Percentiles rank a stretch among this genome's conserved stretches.
phyloP scores from a whole-genome alignment of 2,329 filamentous ascomycete species.

The Ophiostoma ulmi region DNA sequence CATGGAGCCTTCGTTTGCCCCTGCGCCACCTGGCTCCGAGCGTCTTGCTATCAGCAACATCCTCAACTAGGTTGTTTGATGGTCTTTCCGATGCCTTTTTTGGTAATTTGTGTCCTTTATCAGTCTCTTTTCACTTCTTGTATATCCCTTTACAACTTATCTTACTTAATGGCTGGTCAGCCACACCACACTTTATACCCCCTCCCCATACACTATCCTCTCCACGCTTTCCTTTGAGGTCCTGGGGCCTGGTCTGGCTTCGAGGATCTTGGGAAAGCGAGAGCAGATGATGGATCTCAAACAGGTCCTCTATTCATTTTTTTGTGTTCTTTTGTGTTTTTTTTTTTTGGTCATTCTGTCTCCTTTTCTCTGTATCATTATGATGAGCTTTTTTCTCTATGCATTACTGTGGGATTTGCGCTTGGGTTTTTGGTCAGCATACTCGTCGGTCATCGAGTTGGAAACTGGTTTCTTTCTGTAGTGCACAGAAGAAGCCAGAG shows the following conservation, averaged over 20 bases:
- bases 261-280: neutral
- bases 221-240: neutral
- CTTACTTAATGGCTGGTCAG: neutral
- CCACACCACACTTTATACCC: neutral
- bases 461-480: neutral
- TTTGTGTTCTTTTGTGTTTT: neutral
- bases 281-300: slow-evolving; percentile 10
- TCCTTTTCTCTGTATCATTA: neutral
- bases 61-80: neutral
- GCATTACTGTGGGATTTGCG: no score
- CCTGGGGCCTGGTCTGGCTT: neutral
- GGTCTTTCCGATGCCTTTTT: neutral
- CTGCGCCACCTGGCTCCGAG: neutral
- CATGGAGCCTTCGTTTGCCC: neutral
- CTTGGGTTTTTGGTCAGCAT: neutral
- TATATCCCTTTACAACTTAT: neutral
- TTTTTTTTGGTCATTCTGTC: neutral
- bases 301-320: neutral
- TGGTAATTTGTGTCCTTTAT: neutral
- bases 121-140: neutral
- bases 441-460: neutral
- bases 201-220: neutral
- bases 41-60: neutral
- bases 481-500: neutral
- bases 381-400: no score